Base-by-base conservation (phyloP, 805 yeast species). In the Clavispora fructus region DNA sequence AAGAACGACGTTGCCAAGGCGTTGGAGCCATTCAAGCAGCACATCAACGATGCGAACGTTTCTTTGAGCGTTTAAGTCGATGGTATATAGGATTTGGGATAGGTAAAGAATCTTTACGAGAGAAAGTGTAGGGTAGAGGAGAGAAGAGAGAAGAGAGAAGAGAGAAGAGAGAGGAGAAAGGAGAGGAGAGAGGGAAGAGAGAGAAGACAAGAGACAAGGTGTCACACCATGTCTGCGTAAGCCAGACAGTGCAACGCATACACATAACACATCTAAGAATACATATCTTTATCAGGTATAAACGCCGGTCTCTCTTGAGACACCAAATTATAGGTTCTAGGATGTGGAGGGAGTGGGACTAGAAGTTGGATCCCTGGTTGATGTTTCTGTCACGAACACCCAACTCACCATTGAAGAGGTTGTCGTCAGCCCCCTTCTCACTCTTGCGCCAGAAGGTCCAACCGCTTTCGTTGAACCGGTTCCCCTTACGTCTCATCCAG, bases 1-100 rank as follows among this genome's bases (percentile, higher is more conserved):
- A 79, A 80, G 48, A 79, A 77, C 47, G 95, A 92, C 49, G 98
- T 94, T 47, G 85, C 83, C 44, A 71, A 82, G 56, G 98, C 97
- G 35, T 75, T 94, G 54, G 77, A 72, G 52, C 87, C 88, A 43
- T 85, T 77, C 71, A 64, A 77, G 61, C 60, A 78, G 41, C 64
- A 69, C 56, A 74, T 94, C 59, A 77, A 81, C 57, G 67, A 75
- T 40, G 88, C 83, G 59, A 80, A 78, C 57, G 94, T 87, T 47
- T 80, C 87, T 58, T 79, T 94, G 64, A 81, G 80, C 57, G 99
- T 92, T 59, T 94, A 74, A 63, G 41, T 11, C 29, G 42, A 19
- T 37, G 30, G n/a, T 41, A 31, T n/a, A n/a, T 17, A 28, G 45
- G 43, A 16, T 49, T 42, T 14, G 42, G 43, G 44, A 40, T 17